These are phyloP conservation scores for Psilocybe cyanescens DNA, from an alignment of 768 basidiomycete species.

Conservation along the genomic window DNA sequence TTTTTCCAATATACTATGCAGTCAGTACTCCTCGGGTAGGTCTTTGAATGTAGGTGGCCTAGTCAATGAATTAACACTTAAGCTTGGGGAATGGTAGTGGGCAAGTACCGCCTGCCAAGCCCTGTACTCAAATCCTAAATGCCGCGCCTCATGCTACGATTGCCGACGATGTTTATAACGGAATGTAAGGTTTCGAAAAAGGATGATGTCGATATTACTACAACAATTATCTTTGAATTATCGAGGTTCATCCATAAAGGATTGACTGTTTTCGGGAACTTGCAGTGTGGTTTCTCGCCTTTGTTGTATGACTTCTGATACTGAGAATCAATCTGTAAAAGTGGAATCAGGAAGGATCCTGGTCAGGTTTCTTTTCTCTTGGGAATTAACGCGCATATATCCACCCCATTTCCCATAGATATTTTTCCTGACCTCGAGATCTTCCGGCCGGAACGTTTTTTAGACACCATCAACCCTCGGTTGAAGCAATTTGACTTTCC, in stretches of 20 bases:
- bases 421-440: slow-evolving; percentile 38
- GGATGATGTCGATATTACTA: too few species aligned
- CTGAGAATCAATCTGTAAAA: slow-evolving; percentile 6
- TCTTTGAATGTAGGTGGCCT: too few species aligned
- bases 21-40: too few species aligned
- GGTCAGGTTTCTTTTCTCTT: slow-evolving; percentile 14
- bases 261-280: slow-evolving; percentile 38
- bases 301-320: neutral
- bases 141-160: slow-evolving; percentile 35
- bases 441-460: slow-evolving; percentile 44
- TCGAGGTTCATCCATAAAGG: slow-evolving; percentile 34
- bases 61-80: too few species aligned
- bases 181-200: slow-evolving; percentile 27
- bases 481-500: slow-evolving; percentile 35
- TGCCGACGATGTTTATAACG: slow-evolving; percentile 39
- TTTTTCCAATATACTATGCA: too few species aligned
- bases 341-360: slow-evolving; percentile 36
- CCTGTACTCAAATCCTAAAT: too few species aligned
- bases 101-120: too few species aligned
- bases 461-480: slow-evolving; percentile 33
- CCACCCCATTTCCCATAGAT: slow-evolving; percentile 10
- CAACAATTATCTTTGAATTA: too few species aligned
- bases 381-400: neutral
- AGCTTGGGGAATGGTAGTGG: too few species aligned
- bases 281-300: slow-evolving; percentile 23